phyloP scores from a whole-genome alignment of 2,329 filamentous ascomycete genomes.

The Aspergillus sp. region DNA sequence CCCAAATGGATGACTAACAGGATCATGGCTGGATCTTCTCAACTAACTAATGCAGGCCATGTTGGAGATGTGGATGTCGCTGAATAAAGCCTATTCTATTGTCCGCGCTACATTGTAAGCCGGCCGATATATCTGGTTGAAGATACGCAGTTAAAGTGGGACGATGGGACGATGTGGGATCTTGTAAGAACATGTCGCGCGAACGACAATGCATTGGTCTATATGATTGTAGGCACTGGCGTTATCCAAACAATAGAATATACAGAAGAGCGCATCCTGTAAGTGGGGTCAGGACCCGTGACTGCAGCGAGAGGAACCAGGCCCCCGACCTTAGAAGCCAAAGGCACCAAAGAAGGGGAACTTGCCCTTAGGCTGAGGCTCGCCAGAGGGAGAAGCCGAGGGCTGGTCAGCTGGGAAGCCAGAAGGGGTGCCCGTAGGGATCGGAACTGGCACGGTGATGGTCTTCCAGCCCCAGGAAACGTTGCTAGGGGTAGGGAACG shows the following conservation, averaged over 20 bases:
- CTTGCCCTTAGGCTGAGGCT: neutral
- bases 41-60: too few species aligned
- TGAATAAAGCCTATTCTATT: too few species aligned
- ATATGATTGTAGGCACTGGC: neutral
- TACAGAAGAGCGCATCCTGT: neutral
- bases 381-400: neutral
- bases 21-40: too few species aligned
- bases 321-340: neutral
- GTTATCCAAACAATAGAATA: neutral
- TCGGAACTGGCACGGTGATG: neutral
- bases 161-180: neutral
- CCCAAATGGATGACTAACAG: too few species aligned
- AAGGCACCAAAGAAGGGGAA: neutral
- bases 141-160: neutral
- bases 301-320: neutral
- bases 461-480: constrained; percentile 15
- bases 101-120: neutral
- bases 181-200: neutral
- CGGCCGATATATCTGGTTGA: neutral
- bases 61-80: too few species aligned
- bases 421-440: neutral
- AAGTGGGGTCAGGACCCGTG: neutral
- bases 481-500: constrained; percentile 7
- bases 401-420: neutral
- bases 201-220: neutral